A percentile compares a stretch with the other conserved stretches of the same genome.
Conservation (phyloP, 1,284 basidiomycete genomes). For the Ceratobasidium papillatum region DNA sequence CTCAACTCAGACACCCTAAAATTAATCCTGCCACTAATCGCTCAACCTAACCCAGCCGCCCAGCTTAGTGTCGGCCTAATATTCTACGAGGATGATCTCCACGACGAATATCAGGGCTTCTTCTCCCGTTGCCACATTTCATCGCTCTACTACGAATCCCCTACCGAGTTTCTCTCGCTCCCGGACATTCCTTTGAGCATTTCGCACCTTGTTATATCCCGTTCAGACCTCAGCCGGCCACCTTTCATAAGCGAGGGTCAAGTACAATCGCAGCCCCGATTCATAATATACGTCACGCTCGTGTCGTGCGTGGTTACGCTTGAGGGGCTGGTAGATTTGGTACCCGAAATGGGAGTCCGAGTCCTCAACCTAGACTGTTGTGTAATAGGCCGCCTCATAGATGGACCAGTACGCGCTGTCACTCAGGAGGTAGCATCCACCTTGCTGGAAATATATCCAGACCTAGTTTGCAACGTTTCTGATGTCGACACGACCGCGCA, state of each 20-base stretch:
- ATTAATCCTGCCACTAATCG: background rate
- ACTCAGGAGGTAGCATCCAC: background rate
- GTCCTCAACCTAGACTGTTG: background rate
- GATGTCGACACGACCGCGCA: background rate
- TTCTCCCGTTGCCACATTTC: background rate
- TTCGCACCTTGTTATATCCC: background rate
- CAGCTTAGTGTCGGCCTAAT: background rate
- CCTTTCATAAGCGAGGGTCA: background rate
- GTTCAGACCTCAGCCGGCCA: background rate
- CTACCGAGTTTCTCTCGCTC: background rate
- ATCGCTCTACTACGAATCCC: background rate
- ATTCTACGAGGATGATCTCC: no score
- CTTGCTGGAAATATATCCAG: background rate
- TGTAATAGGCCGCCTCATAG: background rate
- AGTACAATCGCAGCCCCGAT: background rate
- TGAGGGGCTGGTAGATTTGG: background rate
- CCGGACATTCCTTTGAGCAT: background rate
- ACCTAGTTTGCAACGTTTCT: background rate
- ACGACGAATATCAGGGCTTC: background rate
- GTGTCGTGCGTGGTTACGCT: background rate
- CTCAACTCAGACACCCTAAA: background rate
- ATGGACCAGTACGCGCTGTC: background rate
- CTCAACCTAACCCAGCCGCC: background rate
- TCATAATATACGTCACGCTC: background rate
- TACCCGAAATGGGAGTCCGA: background rate